Conservation (phyloP, 2,329 filamentous ascomycete genomes). For the Esteya vermicola region DNA sequence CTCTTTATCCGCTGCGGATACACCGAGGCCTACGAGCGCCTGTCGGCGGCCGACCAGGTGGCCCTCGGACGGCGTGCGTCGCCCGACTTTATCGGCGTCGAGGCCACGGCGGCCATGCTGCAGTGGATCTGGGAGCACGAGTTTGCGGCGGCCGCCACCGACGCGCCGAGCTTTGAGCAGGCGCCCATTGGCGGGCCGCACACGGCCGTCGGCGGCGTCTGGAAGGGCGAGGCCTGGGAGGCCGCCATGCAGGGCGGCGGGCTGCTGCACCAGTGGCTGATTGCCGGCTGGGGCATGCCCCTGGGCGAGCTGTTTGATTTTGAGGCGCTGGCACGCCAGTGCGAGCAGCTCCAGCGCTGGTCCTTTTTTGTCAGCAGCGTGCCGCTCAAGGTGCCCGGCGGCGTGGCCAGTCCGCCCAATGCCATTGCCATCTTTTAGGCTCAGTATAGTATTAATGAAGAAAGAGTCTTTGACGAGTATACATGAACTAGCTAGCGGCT, state of each 20-base stretch:
- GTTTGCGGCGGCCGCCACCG: slow-evolving; percentile 29
- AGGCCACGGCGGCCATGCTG: slow-evolving; percentile 19
- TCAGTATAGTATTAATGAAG: neutral
- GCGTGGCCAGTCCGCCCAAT: slow-evolving; percentile 24
- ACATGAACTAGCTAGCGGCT: no score
- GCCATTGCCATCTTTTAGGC: slow-evolving; percentile 22
- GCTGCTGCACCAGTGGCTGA: slow-evolving; percentile 23
- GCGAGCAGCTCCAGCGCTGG: slow-evolving; percentile 18
- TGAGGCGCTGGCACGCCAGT: slow-evolving; percentile 21
- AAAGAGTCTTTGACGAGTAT: no score
- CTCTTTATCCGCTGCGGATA: slow-evolving; percentile 24
- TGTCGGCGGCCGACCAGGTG: slow-evolving; percentile 11
- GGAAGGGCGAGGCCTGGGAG: slow-evolving; percentile 7
- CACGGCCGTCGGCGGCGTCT: slow-evolving; percentile 2
- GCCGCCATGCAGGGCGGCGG: slow-evolving; percentile 13
- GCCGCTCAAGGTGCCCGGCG: slow-evolving; percentile 20
- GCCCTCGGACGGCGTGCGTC: slow-evolving; percentile 18
- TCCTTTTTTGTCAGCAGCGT: slow-evolving; percentile 26
- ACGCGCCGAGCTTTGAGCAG: slow-evolving; percentile 28
- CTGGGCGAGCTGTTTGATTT: slow-evolving; percentile 35
- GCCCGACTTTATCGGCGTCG: slow-evolving; percentile 21
- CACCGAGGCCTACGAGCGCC: slow-evolving; percentile 16
- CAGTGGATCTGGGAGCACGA: slow-evolving; percentile 30
- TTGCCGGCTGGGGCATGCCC: slow-evolving; percentile 36
- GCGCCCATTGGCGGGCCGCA: slow-evolving; percentile 16